phyloP scores from a whole-genome alignment of 768 basidiomycete species.

The Hygrocybe punicea region DNA sequence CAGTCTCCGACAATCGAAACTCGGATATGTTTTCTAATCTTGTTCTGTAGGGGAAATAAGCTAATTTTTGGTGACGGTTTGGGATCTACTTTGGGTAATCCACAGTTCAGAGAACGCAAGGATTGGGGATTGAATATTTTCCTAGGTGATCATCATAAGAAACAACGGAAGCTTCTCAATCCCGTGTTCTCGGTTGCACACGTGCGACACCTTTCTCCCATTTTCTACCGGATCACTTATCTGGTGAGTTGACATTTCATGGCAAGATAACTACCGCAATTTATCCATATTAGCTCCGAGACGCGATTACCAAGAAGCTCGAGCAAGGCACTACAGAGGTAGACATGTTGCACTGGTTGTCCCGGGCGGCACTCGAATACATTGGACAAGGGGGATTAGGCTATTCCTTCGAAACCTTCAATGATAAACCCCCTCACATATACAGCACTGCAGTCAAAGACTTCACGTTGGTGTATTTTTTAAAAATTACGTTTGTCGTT shows the following conservation, averaged over 20 bases:
- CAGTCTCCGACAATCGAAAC: not conserved
- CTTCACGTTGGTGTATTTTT: slow-evolving; percentile 28
- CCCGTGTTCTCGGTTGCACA: slow-evolving; percentile 43
- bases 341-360: slow-evolving; percentile 45
- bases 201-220: slow-evolving; percentile 38
- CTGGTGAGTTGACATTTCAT: too few species aligned
- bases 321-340: slow-evolving; percentile 4
- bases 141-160: slow-evolving; percentile 42
- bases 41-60: slow-evolving; percentile 7
- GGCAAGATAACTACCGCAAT: too few species aligned
- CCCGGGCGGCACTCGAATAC: slow-evolving; percentile 43
- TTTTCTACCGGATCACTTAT: slow-evolving; percentile 12
- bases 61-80: slow-evolving; percentile 18
- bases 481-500: slow-evolving; percentile 26
- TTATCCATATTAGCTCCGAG: not conserved
- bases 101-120: not conserved
- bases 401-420: slow-evolving; percentile 48
- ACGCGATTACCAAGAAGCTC: not conserved
- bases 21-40: too few species aligned
- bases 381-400: slow-evolving; percentile 41
- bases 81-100: slow-evolving; percentile 15
- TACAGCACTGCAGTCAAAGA: slow-evolving; percentile 39
- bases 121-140: not conserved
- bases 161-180: slow-evolving; percentile 43
- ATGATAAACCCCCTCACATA: slow-evolving; percentile 45